Evolutionary conservation across 768 basidiomycete genomes (phyloP).

Genomic region (Agrocybe pediades): DNA sequence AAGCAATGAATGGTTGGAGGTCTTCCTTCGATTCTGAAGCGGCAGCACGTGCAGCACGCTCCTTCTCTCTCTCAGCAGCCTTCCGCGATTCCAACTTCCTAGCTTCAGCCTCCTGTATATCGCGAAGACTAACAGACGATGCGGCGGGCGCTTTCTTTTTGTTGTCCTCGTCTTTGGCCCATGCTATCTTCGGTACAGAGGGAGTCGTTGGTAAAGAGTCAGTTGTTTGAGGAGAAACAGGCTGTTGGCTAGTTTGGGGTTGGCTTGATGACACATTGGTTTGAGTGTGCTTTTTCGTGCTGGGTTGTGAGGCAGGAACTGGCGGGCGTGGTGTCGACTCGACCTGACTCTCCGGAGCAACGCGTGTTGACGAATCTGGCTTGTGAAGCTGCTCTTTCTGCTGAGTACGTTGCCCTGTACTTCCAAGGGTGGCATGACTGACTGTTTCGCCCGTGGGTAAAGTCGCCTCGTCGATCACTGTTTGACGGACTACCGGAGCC

Average conservation of each 20-base stretch:
- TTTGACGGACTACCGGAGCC: too few relatives aligned
- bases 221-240: not conserved
- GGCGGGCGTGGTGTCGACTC: not conserved
- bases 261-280: not conserved
- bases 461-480: too few relatives aligned
- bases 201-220: conserved; percentile 12
- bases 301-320: not conserved
- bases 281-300: not conserved
- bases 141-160: conserved; percentile 50
- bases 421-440: conserved; percentile 33
- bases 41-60: conserved; percentile 54
- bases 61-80: conserved; percentile 70
- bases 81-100: conserved; percentile 80
- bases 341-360: not conserved
- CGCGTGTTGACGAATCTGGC: not conserved
- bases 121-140: conserved; percentile 72
- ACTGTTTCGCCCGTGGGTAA: not conserved
- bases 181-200: conserved; percentile 50
- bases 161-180: conserved; percentile 70
- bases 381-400: conserved; percentile 42
- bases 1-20: conserved; percentile 61
- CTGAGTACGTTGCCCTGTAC: conserved; percentile 59
- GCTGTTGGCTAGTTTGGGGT: too few relatives aligned
- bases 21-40: conserved; percentile 50
- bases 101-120: conserved; percentile 94